Percentiles rank a stretch among this genome's conserved stretches.
phyloP scores from a whole-genome alignment of 139 green algal species.

The Picochlorum costavermella region DNA sequence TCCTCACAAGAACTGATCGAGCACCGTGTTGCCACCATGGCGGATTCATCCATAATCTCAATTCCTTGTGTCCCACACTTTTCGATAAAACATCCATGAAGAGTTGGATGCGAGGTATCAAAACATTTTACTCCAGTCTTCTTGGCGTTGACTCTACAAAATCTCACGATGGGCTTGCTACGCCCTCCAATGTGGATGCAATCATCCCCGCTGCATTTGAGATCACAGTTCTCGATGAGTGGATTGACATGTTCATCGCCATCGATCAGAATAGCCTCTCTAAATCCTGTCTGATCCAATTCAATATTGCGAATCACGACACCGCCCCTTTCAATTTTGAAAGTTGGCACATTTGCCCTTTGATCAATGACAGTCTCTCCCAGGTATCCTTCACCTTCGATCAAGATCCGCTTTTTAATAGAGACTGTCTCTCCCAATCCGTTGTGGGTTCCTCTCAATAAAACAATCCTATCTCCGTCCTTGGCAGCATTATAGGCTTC shows the following conservation, averaged over 20 bases:
- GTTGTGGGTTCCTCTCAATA: conserved; percentile 53
- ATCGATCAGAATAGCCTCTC: conserved; percentile 38
- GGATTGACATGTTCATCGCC: conserved; percentile 19
- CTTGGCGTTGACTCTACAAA: conserved; percentile 35
- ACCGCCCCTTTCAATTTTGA: conserved; percentile 32
- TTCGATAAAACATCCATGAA: conserved; percentile 38
- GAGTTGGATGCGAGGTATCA: neutral
- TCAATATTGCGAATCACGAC: conserved; percentile 46
- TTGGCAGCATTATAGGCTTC: conserved; percentile 43
- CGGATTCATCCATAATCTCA: conserved; percentile 15
- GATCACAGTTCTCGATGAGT: conserved; percentile 37
- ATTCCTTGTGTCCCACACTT: conserved; percentile 37
- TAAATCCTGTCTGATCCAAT: conserved; percentile 56
- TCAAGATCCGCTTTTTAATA: conserved; percentile 52
- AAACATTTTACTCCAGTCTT: conserved; percentile 36
- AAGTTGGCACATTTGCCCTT: conserved; percentile 47
- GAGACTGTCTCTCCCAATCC: conserved; percentile 35
- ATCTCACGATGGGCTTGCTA: conserved; percentile 33
- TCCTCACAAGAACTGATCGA: conserved; percentile 30
- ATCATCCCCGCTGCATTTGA: conserved; percentile 51
- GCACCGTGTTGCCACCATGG: conserved; percentile 12
- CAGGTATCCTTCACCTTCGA: conserved; percentile 46
- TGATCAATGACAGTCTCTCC: conserved; percentile 48
- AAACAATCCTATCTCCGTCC: conserved; percentile 57
- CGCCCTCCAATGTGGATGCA: conserved; percentile 30